Evolutionary conservation across 2,329 filamentous ascomycete species (phyloP).

Genomic region (Teratosphaeria viscida): DNA sequence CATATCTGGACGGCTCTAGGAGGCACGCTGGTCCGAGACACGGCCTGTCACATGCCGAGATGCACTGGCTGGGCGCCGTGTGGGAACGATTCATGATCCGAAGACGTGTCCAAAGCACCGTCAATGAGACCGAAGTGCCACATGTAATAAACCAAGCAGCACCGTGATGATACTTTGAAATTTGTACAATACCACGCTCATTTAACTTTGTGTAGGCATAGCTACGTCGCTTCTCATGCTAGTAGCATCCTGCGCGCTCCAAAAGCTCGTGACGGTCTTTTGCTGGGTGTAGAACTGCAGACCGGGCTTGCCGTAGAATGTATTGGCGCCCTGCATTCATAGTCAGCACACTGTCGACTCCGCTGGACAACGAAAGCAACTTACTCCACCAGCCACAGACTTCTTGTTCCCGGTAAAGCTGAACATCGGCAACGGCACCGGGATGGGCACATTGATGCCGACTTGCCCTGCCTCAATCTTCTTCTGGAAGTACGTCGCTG

Average conservation of each 20-base stretch:
- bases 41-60: neutral
- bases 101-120: neutral
- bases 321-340: slow-evolving; percentile 58
- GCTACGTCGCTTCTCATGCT: slow-evolving; percentile 74
- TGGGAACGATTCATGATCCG: neutral
- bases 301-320: slow-evolving; percentile 90
- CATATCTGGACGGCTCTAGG: neutral
- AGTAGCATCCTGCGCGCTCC: slow-evolving; percentile 76
- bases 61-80: neutral
- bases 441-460: slow-evolving; percentile 76
- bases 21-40: neutral
- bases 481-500: slow-evolving; percentile 66
- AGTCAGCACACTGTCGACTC: neutral
- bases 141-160: neutral
- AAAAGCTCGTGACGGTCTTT: slow-evolving; percentile 93
- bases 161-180: neutral
- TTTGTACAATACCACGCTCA: neutral
- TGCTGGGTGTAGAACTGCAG: slow-evolving; percentile 92
- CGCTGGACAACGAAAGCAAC: neutral
- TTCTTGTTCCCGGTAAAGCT: slow-evolving; percentile 59
- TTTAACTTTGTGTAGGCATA: slow-evolving; percentile 61
- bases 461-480: slow-evolving; percentile 79
- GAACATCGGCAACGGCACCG: slow-evolving; percentile 38
- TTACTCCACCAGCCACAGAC: slow-evolving; percentile 67
- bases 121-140: neutral